Conservation (phyloP, 495 filamentous ascomycete species). For the Penicillium bialowiezense region DNA sequence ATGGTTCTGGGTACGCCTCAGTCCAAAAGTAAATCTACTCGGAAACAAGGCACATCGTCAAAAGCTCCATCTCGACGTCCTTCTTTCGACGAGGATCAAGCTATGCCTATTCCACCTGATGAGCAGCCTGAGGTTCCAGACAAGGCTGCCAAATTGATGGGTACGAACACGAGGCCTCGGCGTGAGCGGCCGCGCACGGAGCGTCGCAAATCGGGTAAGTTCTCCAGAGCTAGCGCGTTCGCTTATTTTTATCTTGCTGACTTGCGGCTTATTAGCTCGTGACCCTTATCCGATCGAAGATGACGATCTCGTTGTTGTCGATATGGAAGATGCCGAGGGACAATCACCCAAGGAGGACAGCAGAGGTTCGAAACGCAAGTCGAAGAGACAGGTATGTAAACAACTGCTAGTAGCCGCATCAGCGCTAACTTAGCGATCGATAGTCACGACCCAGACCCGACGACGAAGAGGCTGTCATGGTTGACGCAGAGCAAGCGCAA, state of each 20-base stretch:
- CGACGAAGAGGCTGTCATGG: constrained; percentile 44
- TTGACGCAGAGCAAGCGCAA: constrained; percentile 41
- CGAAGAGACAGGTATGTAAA: constrained; percentile 33
- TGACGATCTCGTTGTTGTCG: constrained; percentile 58
- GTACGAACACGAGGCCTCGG: constrained; percentile 36
- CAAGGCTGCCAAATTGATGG: constrained; percentile 63
- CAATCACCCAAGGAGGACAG: constrained; percentile 37
- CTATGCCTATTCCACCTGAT: constrained; percentile 52
- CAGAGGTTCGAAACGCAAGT: constrained; percentile 35
- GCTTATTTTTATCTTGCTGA: background rate
- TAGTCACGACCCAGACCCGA: constrained; percentile 29
- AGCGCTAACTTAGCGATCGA: background rate
- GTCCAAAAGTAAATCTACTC: constrained; percentile 47
- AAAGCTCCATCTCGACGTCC: constrained; percentile 41
- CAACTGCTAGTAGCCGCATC: background rate
- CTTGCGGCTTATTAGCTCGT: constrained; percentile 31
- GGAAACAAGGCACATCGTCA: constrained; percentile 35
- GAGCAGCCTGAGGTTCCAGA: constrained; percentile 43
- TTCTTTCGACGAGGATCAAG: constrained; percentile 50
- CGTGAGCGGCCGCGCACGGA: constrained; percentile 35
- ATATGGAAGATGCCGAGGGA: constrained; percentile 44
- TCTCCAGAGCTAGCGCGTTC: constrained; percentile 1
- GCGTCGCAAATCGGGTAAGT: constrained; percentile 41
- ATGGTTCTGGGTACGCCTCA: constrained; percentile 52
- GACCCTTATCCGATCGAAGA: constrained; percentile 60